Conservation (phyloP, 2,329 filamentous ascomycete genomes). For the Alternaria solani region DNA sequence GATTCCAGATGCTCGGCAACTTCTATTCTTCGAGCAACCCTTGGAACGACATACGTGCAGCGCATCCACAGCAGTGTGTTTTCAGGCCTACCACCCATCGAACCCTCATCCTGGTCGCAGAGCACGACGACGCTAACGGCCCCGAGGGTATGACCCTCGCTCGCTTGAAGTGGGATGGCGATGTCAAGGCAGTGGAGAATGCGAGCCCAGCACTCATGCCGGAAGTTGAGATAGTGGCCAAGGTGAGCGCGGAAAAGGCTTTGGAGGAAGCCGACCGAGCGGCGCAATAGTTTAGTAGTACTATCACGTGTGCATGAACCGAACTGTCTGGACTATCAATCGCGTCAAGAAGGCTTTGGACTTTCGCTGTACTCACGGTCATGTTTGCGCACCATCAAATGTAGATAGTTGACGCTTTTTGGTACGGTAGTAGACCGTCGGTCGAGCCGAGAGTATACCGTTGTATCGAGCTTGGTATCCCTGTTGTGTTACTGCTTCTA, state of each 20-base stretch:
- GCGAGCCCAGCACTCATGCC: background rate
- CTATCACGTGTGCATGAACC: background rate
- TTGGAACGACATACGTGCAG: background rate
- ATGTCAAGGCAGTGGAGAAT: background rate
- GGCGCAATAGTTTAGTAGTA: background rate
- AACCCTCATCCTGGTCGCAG: slow-evolving; percentile 1
- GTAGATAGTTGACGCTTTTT: background rate
- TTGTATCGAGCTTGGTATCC: background rate
- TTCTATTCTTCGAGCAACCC: slow-evolving; percentile 1
- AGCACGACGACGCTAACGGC: background rate
- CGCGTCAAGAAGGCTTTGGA: background rate
- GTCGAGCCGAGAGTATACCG: background rate
- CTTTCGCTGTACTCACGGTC: background rate
- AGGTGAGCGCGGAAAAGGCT: slow-evolving; percentile 1
- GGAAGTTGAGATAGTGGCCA: slow-evolving; percentile 2
- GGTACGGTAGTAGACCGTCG: background rate
- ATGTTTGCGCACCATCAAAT: background rate
- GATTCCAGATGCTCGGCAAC: slow-evolving; percentile 6
- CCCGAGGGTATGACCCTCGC: background rate
- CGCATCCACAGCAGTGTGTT: background rate
- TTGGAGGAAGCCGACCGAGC: background rate
- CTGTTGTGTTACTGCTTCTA: background rate
- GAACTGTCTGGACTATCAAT: background rate
- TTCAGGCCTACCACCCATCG: background rate
- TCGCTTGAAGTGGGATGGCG: background rate